Conservation (phyloP, 2,329 filamentous ascomycete species). For the Phoma sp. region DNA sequence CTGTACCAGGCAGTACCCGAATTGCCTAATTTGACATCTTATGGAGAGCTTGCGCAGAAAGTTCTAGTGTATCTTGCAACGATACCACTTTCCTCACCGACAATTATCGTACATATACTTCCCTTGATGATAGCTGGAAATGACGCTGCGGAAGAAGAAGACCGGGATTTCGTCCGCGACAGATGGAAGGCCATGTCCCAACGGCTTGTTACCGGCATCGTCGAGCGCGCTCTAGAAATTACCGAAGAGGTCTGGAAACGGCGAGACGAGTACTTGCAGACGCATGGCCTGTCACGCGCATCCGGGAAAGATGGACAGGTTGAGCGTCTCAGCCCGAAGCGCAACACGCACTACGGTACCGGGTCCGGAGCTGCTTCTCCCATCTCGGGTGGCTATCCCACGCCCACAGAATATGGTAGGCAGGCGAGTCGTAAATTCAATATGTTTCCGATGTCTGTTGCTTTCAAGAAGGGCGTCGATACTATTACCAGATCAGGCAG, state of each 20-base stretch:
- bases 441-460: conserved; percentile 44
- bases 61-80: conserved; percentile 67
- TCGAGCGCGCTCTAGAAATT: conserved; percentile 68
- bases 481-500: conserved; percentile 54
- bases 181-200: conserved; percentile 66
- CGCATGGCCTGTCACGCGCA: conserved; percentile 25
- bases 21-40: conserved; percentile 63
- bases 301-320: background rate
- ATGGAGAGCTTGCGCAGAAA: conserved; percentile 63
- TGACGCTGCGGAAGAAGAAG: conserved; percentile 64
- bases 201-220: conserved; percentile 68
- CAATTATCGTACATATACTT: conserved; percentile 72
- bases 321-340: conserved; percentile 3
- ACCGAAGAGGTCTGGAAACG: conserved; percentile 70
- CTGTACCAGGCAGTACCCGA: conserved; percentile 71
- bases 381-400: conserved; percentile 7
- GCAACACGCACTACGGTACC: conserved; percentile 14
- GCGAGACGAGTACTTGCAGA: conserved; percentile 59
- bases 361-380: conserved; percentile 13
- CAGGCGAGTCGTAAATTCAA: conserved; percentile 10
- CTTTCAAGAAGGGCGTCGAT: conserved; percentile 37
- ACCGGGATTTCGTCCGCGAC: conserved; percentile 66
- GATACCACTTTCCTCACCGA: conserved; percentile 64
- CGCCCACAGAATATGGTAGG: background rate
- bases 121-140: conserved; percentile 70